Percentiles rank a stretch among this genome's conserved stretches.
These are phyloP conservation scores for Boletales sp. DNA, from an alignment of 768 basidiomycete species.

Conservation along the genomic window DNA sequence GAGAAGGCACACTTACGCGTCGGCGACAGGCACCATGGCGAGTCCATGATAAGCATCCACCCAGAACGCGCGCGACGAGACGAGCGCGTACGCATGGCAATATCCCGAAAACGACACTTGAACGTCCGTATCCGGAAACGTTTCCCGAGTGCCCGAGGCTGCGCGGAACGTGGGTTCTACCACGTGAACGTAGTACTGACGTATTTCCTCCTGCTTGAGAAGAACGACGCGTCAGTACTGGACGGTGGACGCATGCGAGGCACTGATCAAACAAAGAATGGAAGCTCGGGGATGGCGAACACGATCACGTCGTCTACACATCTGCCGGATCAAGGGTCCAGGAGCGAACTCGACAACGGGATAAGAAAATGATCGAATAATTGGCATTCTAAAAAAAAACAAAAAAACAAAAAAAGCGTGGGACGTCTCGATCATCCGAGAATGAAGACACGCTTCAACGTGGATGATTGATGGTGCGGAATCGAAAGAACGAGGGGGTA, in stretches of 20 bases:
- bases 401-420: background rate
- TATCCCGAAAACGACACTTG: slow-evolving; percentile 27
- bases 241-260: slow-evolving; percentile 3
- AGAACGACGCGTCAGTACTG: slow-evolving; percentile 17
- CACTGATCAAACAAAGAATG: slow-evolving; percentile 8
- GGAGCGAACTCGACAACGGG: background rate
- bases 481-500: slow-evolving; percentile 4
- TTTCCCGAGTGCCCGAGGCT: background rate
- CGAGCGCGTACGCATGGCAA: slow-evolving; percentile 48
- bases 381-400: too few relatives aligned
- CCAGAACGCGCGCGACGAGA: slow-evolving; percentile 80
- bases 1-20: slow-evolving; percentile 51
- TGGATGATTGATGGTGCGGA: slow-evolving; percentile 3
- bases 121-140: background rate
- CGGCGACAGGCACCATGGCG: slow-evolving; percentile 82
- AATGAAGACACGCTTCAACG: slow-evolving; percentile 10
- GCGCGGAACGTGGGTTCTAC: slow-evolving; percentile 30
- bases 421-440: slow-evolving; percentile 5
- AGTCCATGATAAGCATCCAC: slow-evolving; percentile 80
- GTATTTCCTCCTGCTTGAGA: slow-evolving; percentile 31
- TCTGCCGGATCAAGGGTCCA: slow-evolving; percentile 16
- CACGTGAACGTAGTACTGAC: slow-evolving; percentile 27
- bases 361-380: slow-evolving; percentile 3
- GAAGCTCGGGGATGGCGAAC: slow-evolving; percentile 1
- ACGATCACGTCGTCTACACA: slow-evolving; percentile 1